These are phyloP conservation scores for Cenchrus purpureus DNA, from an alignment of 176 grass and related monocot genomes.

Conservation along the genomic window DNA sequence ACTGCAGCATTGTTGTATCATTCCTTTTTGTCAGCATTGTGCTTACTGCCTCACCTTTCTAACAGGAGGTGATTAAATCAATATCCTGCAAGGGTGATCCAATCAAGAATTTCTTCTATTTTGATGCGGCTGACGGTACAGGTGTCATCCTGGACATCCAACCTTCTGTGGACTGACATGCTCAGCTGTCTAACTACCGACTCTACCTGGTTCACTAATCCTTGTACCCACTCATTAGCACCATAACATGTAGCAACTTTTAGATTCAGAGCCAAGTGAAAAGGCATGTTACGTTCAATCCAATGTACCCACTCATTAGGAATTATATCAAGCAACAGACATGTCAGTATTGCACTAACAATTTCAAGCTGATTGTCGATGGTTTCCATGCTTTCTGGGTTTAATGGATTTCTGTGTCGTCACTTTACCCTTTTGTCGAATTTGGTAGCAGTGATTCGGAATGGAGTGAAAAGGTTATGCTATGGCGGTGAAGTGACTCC, in stretches of 20 bases:
- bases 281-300: neutral
- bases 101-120: constrained; percentile 96
- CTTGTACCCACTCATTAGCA: constrained; percentile 22
- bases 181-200: neutral
- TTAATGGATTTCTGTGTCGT: neutral
- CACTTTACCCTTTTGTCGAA: neutral
- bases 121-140: constrained; percentile 71
- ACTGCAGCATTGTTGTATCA: neutral
- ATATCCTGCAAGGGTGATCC: constrained; percentile 93
- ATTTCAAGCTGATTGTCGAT: neutral
- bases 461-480: neutral
- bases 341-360: neutral
- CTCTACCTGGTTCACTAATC: constrained; percentile 25
- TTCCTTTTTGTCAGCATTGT: neutral
- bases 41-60: constrained; percentile 10
- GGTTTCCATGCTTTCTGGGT: neutral
- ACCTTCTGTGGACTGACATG: constrained; percentile 18
- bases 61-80: constrained; percentile 89
- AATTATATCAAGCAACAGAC: neutral
- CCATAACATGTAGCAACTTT: constrained; percentile 20
- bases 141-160: constrained; percentile 76
- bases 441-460: neutral
- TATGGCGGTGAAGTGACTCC: neutral
- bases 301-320: neutral
- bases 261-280: constrained; percentile 5